Conservation (phyloP, 2,329 filamentous ascomycete species). For the Pseudogymnoascus sp. region DNA sequence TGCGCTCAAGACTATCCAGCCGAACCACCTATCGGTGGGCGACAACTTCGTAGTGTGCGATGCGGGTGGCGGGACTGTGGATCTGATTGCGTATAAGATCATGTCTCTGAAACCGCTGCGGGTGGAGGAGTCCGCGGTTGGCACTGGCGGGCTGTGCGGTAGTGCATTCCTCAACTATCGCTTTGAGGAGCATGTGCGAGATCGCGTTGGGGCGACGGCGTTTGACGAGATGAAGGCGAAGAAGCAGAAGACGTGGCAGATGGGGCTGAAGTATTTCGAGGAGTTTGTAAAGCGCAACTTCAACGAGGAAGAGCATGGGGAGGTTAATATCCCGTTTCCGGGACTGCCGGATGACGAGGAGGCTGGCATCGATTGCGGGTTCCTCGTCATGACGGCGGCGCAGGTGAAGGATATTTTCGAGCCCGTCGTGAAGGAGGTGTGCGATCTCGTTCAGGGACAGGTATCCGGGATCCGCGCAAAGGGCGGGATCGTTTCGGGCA, state of each 20-base stretch:
- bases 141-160: conserved; percentile 69
- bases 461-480: conserved; percentile 54
- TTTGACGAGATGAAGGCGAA: conserved; percentile 71
- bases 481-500: conserved; percentile 59
- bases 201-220: conserved; percentile 54
- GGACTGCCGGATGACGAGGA: conserved; percentile 69
- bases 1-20: conserved; percentile 70
- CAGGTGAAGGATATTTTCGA: conserved; percentile 69
- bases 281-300: conserved; percentile 82
- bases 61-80: conserved; percentile 52
- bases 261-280: conserved; percentile 71
- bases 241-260: conserved; percentile 72
- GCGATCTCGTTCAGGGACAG: conserved; percentile 59
- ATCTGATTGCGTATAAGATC: conserved; percentile 77
- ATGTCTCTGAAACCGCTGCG: conserved; percentile 62
- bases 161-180: conserved; percentile 74
- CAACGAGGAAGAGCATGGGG: conserved; percentile 66
- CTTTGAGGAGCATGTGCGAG: conserved; percentile 68
- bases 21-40: conserved; percentile 62
- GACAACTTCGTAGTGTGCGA: conserved; percentile 52
- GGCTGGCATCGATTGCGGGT: conserved; percentile 65
- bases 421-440: conserved; percentile 64
- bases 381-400: conserved; percentile 61
- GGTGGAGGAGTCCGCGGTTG: conserved; percentile 72
- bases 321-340: conserved; percentile 73